A percentile compares a stretch with the other conserved stretches of the same genome.
Evolutionary conservation across 1,139 yeast genomes (phyloP).

Genomic region (Scheffersomyces titani): DNA sequence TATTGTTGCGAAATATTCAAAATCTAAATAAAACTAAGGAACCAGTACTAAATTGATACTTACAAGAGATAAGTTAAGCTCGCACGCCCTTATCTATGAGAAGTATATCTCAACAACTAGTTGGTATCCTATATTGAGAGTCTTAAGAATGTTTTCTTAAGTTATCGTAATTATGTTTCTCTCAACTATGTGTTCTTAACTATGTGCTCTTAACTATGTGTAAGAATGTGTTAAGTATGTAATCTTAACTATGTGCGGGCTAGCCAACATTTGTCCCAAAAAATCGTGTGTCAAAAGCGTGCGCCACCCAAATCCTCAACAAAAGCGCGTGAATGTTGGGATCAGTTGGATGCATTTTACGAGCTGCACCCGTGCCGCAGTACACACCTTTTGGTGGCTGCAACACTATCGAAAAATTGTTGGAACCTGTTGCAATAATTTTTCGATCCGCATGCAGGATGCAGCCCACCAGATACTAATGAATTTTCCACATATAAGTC

Average conservation of each 20-base stretch:
- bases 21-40: too few relatives aligned
- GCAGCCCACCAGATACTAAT: background rate
- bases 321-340: background rate
- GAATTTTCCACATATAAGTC: background rate
- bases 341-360: background rate
- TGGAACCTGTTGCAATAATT: background rate
- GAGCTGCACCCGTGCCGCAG: background rate
- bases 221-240: background rate
- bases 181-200: background rate
- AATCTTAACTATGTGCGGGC: background rate
- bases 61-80: too few relatives aligned
- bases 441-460: background rate
- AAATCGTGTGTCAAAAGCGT: background rate
- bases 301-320: background rate
- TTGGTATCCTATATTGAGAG: background rate
- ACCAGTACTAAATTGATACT: too few relatives aligned
- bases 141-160: too few relatives aligned
- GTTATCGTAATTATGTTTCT: too few relatives aligned
- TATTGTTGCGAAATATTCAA: background rate
- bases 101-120: background rate
- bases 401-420: background rate
- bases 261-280: background rate
- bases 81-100: background rate
- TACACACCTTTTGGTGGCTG: background rate
- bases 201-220: background rate